Conservation (phyloP, 2,329 filamentous ascomycete species). For the Cladophialophora carrionii region DNA sequence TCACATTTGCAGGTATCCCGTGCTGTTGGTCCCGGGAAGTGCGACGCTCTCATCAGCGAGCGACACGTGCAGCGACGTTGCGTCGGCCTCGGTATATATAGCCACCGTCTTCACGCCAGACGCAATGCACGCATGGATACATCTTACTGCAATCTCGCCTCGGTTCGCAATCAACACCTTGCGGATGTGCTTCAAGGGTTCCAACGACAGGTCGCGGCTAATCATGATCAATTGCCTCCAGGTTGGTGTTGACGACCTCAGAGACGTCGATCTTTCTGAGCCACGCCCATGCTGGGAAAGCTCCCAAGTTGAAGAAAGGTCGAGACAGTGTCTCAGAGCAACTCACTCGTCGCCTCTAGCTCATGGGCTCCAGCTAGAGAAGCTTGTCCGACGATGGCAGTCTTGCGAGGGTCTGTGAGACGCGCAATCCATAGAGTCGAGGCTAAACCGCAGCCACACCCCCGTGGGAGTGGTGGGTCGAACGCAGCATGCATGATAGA, state of each 20-base stretch:
- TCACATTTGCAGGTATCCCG: conserved; percentile 1
- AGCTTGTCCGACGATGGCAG: neutral
- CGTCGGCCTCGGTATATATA: neutral
- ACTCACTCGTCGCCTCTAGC: neutral
- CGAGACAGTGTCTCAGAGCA: neutral
- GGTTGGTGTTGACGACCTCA: neutral
- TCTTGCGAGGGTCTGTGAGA: neutral
- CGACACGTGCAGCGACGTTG: neutral
- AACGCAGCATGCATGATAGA: neutral
- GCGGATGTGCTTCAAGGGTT: neutral
- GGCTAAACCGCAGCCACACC: neutral
- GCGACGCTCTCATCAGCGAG: neutral
- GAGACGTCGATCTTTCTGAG: neutral
- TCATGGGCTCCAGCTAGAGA: neutral
- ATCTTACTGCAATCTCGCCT: conserved; percentile 11
- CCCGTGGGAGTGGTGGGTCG: neutral
- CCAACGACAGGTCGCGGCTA: neutral
- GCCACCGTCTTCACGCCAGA: neutral
- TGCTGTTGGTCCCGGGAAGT: neutral
- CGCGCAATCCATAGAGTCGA: neutral
- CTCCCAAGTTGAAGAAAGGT: no score
- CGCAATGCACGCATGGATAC: conserved; percentile 5
- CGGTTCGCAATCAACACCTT: conserved; percentile 15
- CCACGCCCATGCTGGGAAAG: no score
- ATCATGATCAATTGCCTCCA: neutral